Base-by-base conservation (phyloP, 305 asterid genomes). In the Salvia sclarea region DNA sequence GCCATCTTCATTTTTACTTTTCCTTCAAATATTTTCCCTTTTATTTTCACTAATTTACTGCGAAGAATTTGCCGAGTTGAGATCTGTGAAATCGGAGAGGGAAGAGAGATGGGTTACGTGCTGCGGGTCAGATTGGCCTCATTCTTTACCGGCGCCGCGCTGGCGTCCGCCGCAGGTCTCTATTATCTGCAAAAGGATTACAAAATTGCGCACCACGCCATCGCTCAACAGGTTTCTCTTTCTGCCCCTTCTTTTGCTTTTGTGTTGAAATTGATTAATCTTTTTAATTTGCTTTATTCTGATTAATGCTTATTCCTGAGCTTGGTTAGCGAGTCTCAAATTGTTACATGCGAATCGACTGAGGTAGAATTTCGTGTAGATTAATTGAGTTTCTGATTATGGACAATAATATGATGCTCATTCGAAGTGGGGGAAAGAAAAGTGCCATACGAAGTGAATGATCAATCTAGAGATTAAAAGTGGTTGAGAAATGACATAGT, bases 101-200 rank as follows among this genome's bases (percentile, higher is more conserved):
- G 22, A 16, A 24, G 60, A 31, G 66, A 54, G 64, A 89, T 89
- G 96, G 96, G 95, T 69, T 86, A 85, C 66, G 80, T 85, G 64
- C 69, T 82, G 66, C 85, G 92, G 50, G 94, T 89, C 73, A 81
- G 92, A 76, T 59, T 85, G 18, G 92, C 92, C 31, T 84, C 95
- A 17, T 89, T 86, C 77, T 85, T 86, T 83, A 67, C 88, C 43
- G 96, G 96, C 57, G 92, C 86, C 21, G 96, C 95, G 3, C 76
- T 79, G 48, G 90, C 97, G 31, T 86, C 95, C 48, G 86, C 82
- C 48, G 83, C 77, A n/a, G 97, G 96, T n/a, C 76, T 90, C 30
- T 88, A 83, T 76, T 73, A 61, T 52, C 91, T 90, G 48, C 85
- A 82, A 61, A 83, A 83, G 67, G 97, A 90, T 85, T 90, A 86